Evolutionary conservation across 116 monocot genomes (phyloP), one percentile per base, ranked within the genome.

Genomic region (Dioscorea cayenensis): DNA sequence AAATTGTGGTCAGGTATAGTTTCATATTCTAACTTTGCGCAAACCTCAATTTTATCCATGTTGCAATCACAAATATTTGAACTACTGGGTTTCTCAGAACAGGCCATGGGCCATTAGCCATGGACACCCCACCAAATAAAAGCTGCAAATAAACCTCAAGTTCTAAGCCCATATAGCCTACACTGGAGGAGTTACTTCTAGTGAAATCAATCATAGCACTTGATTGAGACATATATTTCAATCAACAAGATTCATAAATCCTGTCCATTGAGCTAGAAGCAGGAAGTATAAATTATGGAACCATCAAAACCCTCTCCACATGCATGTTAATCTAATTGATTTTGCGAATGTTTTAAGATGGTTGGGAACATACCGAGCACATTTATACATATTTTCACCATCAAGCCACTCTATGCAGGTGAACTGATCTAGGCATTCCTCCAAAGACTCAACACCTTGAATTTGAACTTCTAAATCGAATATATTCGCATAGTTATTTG

Each of bases 391-490:
- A 60, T 99, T 99, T 18, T 99, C 99, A 19, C 99, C 99, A 86
- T 99, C 88, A 83, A 99, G 91, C 83, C 86, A 91, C 75, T 99
- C 99, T 49, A 77, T 82, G 0, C 76, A 77, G 60, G 99, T 99
- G 70, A 94, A 94, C 60, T 93, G 88, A 67, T 91, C 76, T 20
- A 99, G 76, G 63, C 94, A 93, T 62, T 99, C 83, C 71, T 91
- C 87, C 67, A 99, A 79, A 71, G 94, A 99, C 61, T 89, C 89
- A 38, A 80, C 90, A 73, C 99, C 99, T 66, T 89, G 89, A 75
- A 99, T 99, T 81, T 99, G 94, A 70, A 99, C 94, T 12, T 91
- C 91, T 67, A 99, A 73, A 84, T 99, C 99, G 91, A 99, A 94
- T 89, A 99, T 94, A 66, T 99, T 93, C 52, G 94, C 99, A 65